Conservation (phyloP, 2,329 filamentous ascomycete species). For the Alternaria incomplexa region DNA sequence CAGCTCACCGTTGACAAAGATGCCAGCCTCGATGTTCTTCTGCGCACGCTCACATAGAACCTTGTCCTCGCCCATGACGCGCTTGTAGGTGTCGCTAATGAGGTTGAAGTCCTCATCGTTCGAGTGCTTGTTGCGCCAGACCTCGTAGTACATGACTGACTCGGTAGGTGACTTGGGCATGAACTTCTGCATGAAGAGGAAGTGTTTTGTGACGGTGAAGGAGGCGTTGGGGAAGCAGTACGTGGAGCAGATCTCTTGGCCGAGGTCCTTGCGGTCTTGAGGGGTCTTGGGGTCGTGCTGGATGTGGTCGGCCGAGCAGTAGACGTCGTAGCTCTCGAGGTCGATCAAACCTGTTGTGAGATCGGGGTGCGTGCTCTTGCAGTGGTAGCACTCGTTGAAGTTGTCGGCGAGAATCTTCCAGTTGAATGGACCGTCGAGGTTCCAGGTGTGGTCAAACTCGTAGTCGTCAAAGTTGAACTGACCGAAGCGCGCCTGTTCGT, state of each 20-base stretch:
- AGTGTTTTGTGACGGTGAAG: slow-evolving; percentile 52
- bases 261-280: slow-evolving; percentile 29
- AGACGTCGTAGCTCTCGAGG: slow-evolving; percentile 58
- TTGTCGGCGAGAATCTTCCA: slow-evolving; percentile 58
- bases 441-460: slow-evolving; percentile 52
- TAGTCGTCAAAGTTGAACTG: slow-evolving; percentile 51
- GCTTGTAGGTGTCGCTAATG: slow-evolving; percentile 67
- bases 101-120: slow-evolving; percentile 64
- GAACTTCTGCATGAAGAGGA: slow-evolving; percentile 69
- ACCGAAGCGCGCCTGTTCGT: slow-evolving; percentile 44
- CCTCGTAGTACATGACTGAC: slow-evolving; percentile 66
- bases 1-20: slow-evolving; percentile 68
- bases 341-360: slow-evolving; percentile 62
- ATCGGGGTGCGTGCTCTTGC: slow-evolving; percentile 64
- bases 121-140: slow-evolving; percentile 67
- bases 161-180: slow-evolving; percentile 60
- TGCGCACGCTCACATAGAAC: slow-evolving; percentile 65
- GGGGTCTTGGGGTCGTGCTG: slow-evolving; percentile 42
- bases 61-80: slow-evolving; percentile 70
- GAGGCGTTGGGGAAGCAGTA: slow-evolving; percentile 43
- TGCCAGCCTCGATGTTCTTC: slow-evolving; percentile 65
- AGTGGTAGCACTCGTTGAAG: slow-evolving; percentile 72
- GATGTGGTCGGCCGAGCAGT: slow-evolving; percentile 38
- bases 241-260: slow-evolving; percentile 39
- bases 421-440: slow-evolving; percentile 41